Conservation (phyloP, 805 yeast genomes). For the Hanseniaspora taiwanica region DNA sequence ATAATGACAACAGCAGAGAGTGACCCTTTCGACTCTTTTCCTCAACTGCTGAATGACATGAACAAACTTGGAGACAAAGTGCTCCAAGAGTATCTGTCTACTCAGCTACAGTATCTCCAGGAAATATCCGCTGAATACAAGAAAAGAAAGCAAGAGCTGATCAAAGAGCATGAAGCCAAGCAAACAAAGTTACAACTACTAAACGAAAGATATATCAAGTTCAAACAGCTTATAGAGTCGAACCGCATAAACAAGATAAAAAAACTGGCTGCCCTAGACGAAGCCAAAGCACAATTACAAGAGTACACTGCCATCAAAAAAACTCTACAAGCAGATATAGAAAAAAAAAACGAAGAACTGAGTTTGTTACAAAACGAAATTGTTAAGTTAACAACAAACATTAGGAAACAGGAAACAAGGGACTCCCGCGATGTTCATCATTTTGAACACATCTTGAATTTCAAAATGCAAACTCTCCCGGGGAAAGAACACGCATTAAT, state of each 20-base stretch:
- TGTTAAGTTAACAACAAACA: constrained; percentile 19
- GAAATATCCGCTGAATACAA: constrained; percentile 20
- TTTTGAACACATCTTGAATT: constrained; percentile 42
- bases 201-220: constrained; percentile 16
- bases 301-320: constrained; percentile 7
- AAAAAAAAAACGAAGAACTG: constrained; percentile 25
- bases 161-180: constrained; percentile 21
- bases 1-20: background rate
- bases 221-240: constrained; percentile 15
- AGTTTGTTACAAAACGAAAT: constrained; percentile 26
- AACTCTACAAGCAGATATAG: background rate
- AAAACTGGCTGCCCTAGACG: background rate
- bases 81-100: background rate
- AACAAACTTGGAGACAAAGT: background rate
- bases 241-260: constrained; percentile 8
- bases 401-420: constrained; percentile 20
- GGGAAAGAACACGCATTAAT: constrained; percentile 9
- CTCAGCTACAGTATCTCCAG: constrained; percentile 19
- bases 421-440: constrained; percentile 24
- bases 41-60: background rate
- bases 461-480: constrained; percentile 31
- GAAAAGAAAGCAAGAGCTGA: constrained; percentile 25
- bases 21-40: background rate
- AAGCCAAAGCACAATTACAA: constrained; percentile 1
- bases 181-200: constrained; percentile 19